Evolutionary conservation across 371 early-diverging fungal species (phyloP).

Genomic region (Amoeboaphelidium protococcarum): DNA sequence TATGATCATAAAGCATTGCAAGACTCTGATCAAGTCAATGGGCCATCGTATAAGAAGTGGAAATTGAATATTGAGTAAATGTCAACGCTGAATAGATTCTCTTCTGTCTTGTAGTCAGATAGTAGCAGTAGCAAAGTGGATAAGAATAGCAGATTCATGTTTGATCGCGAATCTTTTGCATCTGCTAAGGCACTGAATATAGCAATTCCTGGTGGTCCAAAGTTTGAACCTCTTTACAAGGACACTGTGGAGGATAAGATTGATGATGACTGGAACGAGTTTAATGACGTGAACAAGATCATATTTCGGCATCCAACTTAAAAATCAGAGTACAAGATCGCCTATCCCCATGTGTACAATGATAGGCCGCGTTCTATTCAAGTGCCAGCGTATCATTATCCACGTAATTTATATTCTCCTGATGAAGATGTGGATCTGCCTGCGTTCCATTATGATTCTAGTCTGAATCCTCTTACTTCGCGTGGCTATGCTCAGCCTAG

Average conservation of each 20-base stretch:
- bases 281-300: constrained; percentile 97
- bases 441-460: constrained; percentile 87
- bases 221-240: constrained; percentile 85
- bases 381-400: constrained; percentile 76
- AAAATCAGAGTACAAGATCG: constrained; percentile 93
- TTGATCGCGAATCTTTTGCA: constrained; percentile 75
- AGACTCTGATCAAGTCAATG: constrained; percentile 57
- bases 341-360: constrained; percentile 92
- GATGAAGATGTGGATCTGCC: constrained; percentile 85
- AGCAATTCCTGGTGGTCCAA: constrained; percentile 97
- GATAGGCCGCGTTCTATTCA: constrained; percentile 75
- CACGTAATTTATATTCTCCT: constrained; percentile 58
- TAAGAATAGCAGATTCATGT: constrained; percentile 86
- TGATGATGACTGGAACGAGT: constrained; percentile 98
- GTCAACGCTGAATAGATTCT: constrained; percentile 75
- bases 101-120: constrained; percentile 77
- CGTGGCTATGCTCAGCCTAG: constrained; percentile 25
- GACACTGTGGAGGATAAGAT: constrained; percentile 80
- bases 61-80: constrained; percentile 70
- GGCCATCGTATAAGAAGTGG: constrained; percentile 73
- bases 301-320: constrained; percentile 85
- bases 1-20: constrained; percentile 83
- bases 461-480: constrained; percentile 82
- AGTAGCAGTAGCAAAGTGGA: too few species aligned
- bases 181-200: constrained; percentile 92